These are phyloP conservation scores for Gentiana straminea DNA, from an alignment of 257 asterid genomes.

Conservation along the genomic window DNA sequence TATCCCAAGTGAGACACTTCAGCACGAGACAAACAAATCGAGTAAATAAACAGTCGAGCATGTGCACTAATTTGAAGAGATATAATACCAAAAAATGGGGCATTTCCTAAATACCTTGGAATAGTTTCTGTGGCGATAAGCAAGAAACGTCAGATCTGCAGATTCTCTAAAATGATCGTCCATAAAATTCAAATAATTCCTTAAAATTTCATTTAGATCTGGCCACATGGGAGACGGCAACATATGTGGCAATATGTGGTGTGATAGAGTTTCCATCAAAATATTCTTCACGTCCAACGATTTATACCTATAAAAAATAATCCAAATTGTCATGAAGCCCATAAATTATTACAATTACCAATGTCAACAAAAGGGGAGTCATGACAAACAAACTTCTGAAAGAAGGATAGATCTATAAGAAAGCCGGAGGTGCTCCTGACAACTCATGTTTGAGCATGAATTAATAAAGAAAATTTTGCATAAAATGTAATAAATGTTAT, in stretches of 20 bases:
- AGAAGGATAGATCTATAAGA: too few species aligned
- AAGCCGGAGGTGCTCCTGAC: too few species aligned
- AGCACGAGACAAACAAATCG: neutral
- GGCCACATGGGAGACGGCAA: constrained; percentile 81
- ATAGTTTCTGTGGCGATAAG: constrained; percentile 90
- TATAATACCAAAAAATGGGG: too few species aligned
- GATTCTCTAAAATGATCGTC: constrained; percentile 91
- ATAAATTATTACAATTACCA: neutral
- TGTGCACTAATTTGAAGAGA: too few species aligned
- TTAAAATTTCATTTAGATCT: constrained; percentile 48
- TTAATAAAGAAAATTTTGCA: too few species aligned
- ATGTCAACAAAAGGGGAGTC: neutral
- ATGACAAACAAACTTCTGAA: too few species aligned
- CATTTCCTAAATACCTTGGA: constrained; percentile 51
- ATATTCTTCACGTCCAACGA: constrained; percentile 94
- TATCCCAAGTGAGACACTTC: too few species aligned
- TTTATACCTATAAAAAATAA: constrained; percentile 54
- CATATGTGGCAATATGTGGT: constrained; percentile 94
- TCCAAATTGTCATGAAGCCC: constrained; percentile 15
- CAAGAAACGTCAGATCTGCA: constrained; percentile 92
- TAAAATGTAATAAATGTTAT: too few species aligned
- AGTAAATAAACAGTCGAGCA: neutral
- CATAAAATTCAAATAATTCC: constrained; percentile 76
- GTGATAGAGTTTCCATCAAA: constrained; percentile 77
- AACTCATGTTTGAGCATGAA: too few species aligned